Evolutionary conservation across 441 rosid species (phyloP).

Genomic region (Corymbia calophylla): DNA sequence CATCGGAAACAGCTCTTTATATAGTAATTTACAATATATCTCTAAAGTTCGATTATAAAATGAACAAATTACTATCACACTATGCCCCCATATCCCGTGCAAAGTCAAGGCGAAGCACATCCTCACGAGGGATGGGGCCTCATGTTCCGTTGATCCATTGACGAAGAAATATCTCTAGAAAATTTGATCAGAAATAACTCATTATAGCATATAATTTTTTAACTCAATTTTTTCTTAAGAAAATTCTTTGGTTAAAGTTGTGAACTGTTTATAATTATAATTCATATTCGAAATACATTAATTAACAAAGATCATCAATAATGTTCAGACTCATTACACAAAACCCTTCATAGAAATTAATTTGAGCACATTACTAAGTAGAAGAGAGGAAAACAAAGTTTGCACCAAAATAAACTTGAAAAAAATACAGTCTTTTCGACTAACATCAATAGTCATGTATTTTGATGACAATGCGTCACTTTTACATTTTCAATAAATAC

Average conservation of each 20-base stretch:
- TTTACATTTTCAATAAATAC: neutral
- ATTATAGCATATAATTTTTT: neutral
- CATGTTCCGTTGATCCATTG: neutral
- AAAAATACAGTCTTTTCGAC: neutral
- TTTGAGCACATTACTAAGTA: neutral
- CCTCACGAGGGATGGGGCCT: fast-evolving
- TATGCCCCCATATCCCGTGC: fast-evolving
- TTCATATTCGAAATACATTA: neutral
- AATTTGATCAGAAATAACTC: too few relatives aligned
- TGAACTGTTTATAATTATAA: neutral
- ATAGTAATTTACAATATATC: too few relatives aligned
- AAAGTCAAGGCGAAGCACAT: fast-evolving
- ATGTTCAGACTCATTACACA: neutral
- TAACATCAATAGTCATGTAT: neutral
- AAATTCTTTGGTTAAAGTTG: neutral
- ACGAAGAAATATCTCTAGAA: neutral
- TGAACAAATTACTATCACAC: too few relatives aligned
- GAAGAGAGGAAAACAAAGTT: neutral
- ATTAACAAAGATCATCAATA: neutral
- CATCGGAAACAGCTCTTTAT: too few relatives aligned
- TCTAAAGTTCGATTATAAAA: too few relatives aligned
- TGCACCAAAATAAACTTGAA: neutral
- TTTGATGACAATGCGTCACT: neutral
- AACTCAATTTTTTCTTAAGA: neutral
- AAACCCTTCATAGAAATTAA: neutral